Evolutionary conservation across 2,329 filamentous ascomycete genomes (phyloP).

Genomic region (Colletotrichum sansevieriae): DNA sequence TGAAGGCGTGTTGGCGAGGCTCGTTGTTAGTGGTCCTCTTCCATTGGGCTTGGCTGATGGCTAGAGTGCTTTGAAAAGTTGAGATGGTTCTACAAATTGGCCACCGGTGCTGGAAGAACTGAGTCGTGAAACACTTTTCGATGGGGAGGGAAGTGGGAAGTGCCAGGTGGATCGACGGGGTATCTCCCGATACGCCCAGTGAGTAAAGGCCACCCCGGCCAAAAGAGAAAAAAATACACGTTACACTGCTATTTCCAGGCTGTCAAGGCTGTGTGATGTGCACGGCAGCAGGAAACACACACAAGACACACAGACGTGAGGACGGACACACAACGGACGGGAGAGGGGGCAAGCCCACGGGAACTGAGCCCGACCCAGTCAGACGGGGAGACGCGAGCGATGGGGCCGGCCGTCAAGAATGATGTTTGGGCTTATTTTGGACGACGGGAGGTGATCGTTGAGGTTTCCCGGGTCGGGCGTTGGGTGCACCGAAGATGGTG

Average conservation of each 20-base stretch:
- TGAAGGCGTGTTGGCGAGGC: conserved; percentile 36
- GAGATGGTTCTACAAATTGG: conserved; percentile 24
- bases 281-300: conserved; percentile 5
- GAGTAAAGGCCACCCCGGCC: neutral
- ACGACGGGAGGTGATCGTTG: conserved; percentile 34
- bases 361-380: conserved; percentile 32
- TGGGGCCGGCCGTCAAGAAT: conserved; percentile 28
- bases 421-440: conserved; percentile 39
- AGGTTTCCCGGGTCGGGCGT: conserved; percentile 22
- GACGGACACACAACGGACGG: conserved; percentile 1
- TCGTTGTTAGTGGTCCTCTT: conserved; percentile 32
- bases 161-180: too few species aligned
- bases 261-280: neutral
- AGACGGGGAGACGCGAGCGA: conserved; percentile 28
- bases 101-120: neutral
- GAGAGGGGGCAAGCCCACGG: too few species aligned
- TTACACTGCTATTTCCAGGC: conserved; percentile 7
- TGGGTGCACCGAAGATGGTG: conserved; percentile 13
- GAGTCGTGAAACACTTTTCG: too few species aligned
- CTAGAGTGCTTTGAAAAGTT: conserved; percentile 38
- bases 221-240: neutral
- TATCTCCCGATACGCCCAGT: too few species aligned
- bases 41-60: conserved; percentile 31
- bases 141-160: too few species aligned
- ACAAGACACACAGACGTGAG: conserved; percentile 21